phyloP scores from a whole-genome alignment of 257 asterid genomes.

The Fraxinus pennsylvanica region DNA sequence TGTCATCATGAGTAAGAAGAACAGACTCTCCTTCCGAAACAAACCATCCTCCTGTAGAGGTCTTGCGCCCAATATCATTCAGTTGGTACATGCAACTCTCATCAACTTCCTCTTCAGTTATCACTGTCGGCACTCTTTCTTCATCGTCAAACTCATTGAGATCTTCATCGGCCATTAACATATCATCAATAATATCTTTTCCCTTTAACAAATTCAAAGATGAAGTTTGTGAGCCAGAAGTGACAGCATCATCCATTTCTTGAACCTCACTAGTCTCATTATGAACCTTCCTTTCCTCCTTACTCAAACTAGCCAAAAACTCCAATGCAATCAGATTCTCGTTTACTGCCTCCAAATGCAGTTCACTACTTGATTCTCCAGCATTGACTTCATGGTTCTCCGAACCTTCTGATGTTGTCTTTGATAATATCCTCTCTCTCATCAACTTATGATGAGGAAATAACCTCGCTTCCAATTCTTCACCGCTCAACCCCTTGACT shows the following conservation, averaged over 20 bases:
- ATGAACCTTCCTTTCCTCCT: conserved; percentile 30
- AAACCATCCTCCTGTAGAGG: conserved; percentile 60
- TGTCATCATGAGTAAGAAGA: conserved; percentile 51
- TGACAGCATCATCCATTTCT: conserved; percentile 50
- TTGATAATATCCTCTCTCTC: conserved; percentile 53
- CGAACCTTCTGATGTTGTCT: conserved; percentile 31
- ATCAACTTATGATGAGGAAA: conserved; percentile 81
- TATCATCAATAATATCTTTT: conserved; percentile 41
- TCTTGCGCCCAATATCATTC: conserved; percentile 42
- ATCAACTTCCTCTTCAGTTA: conserved; percentile 40
- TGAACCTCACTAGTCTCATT: conserved; percentile 43
- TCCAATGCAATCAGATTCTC: conserved; percentile 51
- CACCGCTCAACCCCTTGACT: conserved; percentile 56
- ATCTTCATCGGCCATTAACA: conserved; percentile 62
- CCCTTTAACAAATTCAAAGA: conserved; percentile 32
- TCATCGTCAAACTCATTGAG: conserved; percentile 49
- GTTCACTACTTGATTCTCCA: conserved; percentile 30
- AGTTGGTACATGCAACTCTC: conserved; percentile 29
- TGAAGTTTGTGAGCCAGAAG: conserved; percentile 27
- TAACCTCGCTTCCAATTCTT: conserved; percentile 64
- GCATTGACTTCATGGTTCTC: conserved; percentile 16
- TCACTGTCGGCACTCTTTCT: conserved; percentile 33
- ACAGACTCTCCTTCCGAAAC: conserved; percentile 58
- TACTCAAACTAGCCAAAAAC: conserved; percentile 45
- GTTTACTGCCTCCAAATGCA: conserved; percentile 36